Base-by-base conservation (phyloP, 2,329 filamentous ascomycete genomes). In the Ophiostoma sp. region DNA sequence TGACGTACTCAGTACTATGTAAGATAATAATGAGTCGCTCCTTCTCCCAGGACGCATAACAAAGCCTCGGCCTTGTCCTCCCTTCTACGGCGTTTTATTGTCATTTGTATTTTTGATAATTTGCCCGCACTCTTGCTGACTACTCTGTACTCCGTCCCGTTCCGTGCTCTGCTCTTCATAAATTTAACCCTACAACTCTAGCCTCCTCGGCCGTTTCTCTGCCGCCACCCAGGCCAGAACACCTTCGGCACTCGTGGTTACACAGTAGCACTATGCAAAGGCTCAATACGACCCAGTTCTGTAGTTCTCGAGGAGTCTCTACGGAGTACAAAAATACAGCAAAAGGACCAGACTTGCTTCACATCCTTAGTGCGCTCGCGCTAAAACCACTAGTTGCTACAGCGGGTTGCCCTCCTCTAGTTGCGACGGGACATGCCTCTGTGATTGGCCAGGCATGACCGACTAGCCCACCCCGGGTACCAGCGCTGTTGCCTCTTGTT, bases 351-450 rank as follows among this genome's bases (percentile, higher is more conserved):
- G 52, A 54, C 48, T 27, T 54, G 27, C 48, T 54, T 54, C 67
- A 57, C 44, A 52, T 31, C 39, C 20, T 13, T 27, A 69, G 64
- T 57, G 67, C 64, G 35, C 17, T 31, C 35, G 33, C 67, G 54
- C 70, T 71, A 71, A 69, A 31, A 27, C 8, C 52, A 36, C 23
- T 71, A 71, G 70, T 67, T 69, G 70, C 64, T 67, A 71, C 70
- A 67, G 62, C 67, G 67, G 62, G 15, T 39, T 67, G 67, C 52
- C 36, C 48, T 35, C 48, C 52, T 69, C 23, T 67, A 54, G 67
- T 36, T 71, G 67, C 70, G 6, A 67, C 67, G 6, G n/a, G 44
- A 69, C 44, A 31, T 35, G 67, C 15, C 17, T 27, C 36, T 67
- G 44, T 67, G 52, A 69, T 62, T 69, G 67, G 70, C 31, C 52